Evolutionary conservation across 2,329 filamentous ascomycete species (phyloP).

Genomic region (Chaetomiaceae sp.): DNA sequence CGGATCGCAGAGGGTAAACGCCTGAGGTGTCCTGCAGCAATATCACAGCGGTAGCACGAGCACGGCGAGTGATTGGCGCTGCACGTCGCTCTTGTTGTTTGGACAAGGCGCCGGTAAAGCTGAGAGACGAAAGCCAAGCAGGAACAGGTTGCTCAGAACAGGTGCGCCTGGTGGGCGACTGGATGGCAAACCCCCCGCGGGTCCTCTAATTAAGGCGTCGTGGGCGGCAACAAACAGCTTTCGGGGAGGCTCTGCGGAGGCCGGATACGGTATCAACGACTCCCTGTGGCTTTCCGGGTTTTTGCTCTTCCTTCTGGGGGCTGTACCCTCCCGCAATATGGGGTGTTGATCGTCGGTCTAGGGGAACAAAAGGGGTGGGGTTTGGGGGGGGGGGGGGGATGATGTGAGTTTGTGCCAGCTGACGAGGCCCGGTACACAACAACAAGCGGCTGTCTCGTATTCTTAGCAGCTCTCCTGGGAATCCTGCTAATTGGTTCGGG

Average conservation of each 20-base stretch:
- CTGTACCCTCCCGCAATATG: constrained; percentile 27
- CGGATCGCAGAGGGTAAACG: constrained; percentile 11
- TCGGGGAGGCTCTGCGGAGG: constrained; percentile 8
- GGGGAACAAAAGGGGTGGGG: constrained; percentile 1
- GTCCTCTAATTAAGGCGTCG: constrained; percentile 22
- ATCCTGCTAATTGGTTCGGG: constrained; percentile 32
- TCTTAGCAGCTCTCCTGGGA: constrained; percentile 27
- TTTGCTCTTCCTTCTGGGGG: constrained; percentile 3
- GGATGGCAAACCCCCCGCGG: constrained; percentile 21
- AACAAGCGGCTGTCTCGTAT: constrained; percentile 34
- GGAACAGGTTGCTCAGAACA: constrained; percentile 10
- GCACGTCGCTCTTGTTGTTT: constrained; percentile 25
- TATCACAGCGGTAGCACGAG: constrained; percentile 30
- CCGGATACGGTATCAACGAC: constrained; percentile 18
- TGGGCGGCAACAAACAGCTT: constrained; percentile 22
- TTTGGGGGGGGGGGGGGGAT: too few relatives aligned
- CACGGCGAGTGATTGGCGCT: constrained; percentile 28
- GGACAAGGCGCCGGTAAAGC: constrained; percentile 17
- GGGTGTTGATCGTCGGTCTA: constrained; percentile 23
- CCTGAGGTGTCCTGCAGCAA: constrained; percentile 28
- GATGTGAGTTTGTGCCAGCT: constrained; percentile 20
- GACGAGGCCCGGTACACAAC: constrained; percentile 29
- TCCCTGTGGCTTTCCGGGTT: constrained; percentile 11
- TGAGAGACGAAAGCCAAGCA: constrained; percentile 12
- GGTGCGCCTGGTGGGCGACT: constrained; percentile 4